Conservation (phyloP, 345 rosid genomes). For the Clarkia xantiana region DNA sequence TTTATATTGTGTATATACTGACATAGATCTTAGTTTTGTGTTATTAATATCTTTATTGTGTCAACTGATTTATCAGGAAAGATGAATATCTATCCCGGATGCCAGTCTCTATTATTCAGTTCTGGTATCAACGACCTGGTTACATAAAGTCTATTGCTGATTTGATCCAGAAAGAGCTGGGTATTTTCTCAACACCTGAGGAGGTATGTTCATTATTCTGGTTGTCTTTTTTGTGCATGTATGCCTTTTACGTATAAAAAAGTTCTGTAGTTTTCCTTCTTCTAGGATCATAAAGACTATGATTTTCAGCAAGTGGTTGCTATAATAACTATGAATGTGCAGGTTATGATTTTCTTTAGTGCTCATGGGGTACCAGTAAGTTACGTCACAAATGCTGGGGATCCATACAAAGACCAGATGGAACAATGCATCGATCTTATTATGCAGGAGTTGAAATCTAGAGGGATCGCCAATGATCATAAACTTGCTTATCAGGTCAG, state of each 20-base stretch:
- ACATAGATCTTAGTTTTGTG: neutral
- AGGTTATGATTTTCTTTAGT: slow-evolving; percentile 89
- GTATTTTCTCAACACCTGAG: slow-evolving; percentile 45
- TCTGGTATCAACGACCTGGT: slow-evolving; percentile 83
- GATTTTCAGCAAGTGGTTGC: neutral
- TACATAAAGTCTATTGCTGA: slow-evolving; percentile 82
- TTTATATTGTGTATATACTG: too few species aligned
- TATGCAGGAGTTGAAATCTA: slow-evolving; percentile 66
- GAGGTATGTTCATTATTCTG: slow-evolving; percentile 33
- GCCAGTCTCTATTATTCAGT: slow-evolving; percentile 64
- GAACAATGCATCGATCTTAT: slow-evolving; percentile 75
- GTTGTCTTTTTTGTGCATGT: neutral
- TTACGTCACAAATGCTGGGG: slow-evolving; percentile 77
- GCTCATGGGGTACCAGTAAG: slow-evolving; percentile 95
- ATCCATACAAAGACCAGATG: slow-evolving; percentile 92
- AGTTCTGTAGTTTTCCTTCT: too few species aligned
- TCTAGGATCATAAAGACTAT: neutral
- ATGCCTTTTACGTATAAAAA: too few species aligned
- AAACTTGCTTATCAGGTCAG: slow-evolving; percentile 76
- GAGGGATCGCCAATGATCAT: slow-evolving; percentile 62
- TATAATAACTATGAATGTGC: slow-evolving; percentile 9
- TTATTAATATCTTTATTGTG: neutral
- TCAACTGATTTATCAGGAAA: slow-evolving; percentile 35
- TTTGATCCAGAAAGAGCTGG: slow-evolving; percentile 59
- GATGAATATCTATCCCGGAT: slow-evolving; percentile 56